phyloP scores from a whole-genome alignment of 805 yeast species.

The Millerozyma acaciae region DNA sequence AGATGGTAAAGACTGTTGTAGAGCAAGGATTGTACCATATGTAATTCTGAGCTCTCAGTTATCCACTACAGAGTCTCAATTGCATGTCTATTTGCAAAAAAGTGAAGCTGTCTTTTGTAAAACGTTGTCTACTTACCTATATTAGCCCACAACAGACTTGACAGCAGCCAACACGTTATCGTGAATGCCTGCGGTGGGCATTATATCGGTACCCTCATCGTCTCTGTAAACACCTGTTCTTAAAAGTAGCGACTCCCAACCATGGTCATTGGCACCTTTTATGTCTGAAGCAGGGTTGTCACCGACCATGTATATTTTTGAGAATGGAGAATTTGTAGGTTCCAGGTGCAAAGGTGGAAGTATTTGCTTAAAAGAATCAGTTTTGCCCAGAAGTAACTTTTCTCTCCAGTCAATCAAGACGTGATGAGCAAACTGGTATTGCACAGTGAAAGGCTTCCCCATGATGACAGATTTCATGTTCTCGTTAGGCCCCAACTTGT shows the following conservation, averaged over 20 bases:
- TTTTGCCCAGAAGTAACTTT: conserved; percentile 22
- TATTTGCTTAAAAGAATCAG: conserved; percentile 17
- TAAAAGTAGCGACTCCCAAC: conserved; percentile 86
- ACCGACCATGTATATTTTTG: conserved; percentile 88
- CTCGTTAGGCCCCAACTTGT: conserved; percentile 34
- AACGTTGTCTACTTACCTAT: not conserved
- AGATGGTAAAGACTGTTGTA: too few species aligned
- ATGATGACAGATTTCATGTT: conserved; percentile 53
- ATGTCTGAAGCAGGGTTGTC: conserved; percentile 95
- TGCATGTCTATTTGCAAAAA: too few species aligned
- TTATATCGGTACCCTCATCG: conserved; percentile 39
- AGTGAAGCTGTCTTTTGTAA: too few species aligned
- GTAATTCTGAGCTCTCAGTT: too few species aligned
- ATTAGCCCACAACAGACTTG: conserved; percentile 7
- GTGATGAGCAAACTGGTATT: conserved; percentile 80
- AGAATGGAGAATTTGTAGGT: conserved; percentile 34
- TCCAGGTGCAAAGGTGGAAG: conserved; percentile 45
- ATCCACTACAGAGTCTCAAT: too few species aligned
- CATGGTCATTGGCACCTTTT: conserved; percentile 78
- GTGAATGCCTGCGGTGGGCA: conserved; percentile 48
- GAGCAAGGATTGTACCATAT: too few species aligned
- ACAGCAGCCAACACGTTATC: conserved; percentile 48
- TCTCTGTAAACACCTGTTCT: conserved; percentile 84
- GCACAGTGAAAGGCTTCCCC: conserved; percentile 79
- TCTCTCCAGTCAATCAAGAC: conserved; percentile 56